A percentile compares a stretch with the other conserved stretches of the same genome.
phyloP scores from a whole-genome alignment of 2,329 filamentous ascomycete species.

The Calonectria hawksworthii region DNA sequence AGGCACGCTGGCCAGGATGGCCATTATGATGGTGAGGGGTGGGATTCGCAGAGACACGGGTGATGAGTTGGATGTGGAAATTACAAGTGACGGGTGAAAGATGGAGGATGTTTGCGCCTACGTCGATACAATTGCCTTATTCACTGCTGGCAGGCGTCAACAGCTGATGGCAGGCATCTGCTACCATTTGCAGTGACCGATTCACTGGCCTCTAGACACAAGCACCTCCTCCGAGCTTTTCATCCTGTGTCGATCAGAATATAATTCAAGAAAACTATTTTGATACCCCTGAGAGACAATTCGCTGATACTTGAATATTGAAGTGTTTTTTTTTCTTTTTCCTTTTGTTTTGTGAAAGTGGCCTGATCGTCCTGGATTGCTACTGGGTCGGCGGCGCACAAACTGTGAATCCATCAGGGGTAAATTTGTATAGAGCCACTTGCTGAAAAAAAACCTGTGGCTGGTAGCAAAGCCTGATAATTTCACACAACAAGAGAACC shows the following conservation, averaged over 20 bases:
- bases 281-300: neutral
- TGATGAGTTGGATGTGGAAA: neutral
- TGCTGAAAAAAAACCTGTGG: neutral
- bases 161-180: neutral
- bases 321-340: neutral
- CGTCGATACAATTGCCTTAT: neutral
- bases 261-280: neutral
- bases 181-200: neutral
- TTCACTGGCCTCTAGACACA: neutral
- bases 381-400: neutral
- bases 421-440: neutral
- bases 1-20: constrained; percentile 34
- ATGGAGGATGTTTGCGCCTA: neutral
- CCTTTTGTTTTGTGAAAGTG: neutral
- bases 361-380: neutral
- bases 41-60: neutral
- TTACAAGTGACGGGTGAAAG: neutral
- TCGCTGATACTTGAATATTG: neutral
- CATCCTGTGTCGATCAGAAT: neutral
- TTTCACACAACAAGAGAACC: neutral
- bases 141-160: neutral
- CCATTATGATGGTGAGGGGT: constrained; percentile 31
- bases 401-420: neutral
- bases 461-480: neutral
- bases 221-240: neutral